phyloP scores from a whole-genome alignment of 2,329 filamentous ascomycete genomes.

The Penicillium sp. region DNA sequence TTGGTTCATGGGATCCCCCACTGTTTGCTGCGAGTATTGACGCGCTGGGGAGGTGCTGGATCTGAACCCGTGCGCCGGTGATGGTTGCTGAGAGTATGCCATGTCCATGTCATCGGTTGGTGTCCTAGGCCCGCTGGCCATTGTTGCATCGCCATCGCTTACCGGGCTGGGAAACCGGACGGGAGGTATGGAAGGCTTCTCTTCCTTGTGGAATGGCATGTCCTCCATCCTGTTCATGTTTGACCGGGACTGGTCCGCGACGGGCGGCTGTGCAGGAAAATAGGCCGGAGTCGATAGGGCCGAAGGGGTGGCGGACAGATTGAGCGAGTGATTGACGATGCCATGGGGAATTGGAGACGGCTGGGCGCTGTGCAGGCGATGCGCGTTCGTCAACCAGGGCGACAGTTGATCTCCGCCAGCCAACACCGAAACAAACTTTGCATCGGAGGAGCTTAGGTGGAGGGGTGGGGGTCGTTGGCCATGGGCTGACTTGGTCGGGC shows the following conservation, averaged over 20 bases:
- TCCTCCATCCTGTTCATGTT: neutral
- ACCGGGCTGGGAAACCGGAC: constrained; percentile 39
- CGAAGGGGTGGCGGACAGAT: constrained; percentile 27
- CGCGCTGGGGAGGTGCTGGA: neutral
- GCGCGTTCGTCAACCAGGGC: constrained; percentile 20
- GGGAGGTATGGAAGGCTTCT: neutral
- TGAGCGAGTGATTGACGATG: constrained; percentile 29
- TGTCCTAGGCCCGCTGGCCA: constrained; percentile 5
- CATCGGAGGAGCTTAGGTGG: neutral
- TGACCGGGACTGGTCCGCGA: neutral
- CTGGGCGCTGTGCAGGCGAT: constrained; percentile 14
- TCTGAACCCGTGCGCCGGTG: constrained; percentile 1
- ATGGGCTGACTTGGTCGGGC: neutral
- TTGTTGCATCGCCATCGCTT: constrained; percentile 28
- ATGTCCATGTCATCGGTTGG: constrained; percentile 18
- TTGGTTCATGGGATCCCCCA: neutral
- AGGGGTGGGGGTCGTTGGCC: neutral
- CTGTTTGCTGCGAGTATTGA: neutral
- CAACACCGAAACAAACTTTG: neutral
- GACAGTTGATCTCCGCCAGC: constrained; percentile 15
- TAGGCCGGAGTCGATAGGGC: constrained; percentile 30
- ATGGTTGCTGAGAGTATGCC: constrained; percentile 7
- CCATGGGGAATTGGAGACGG: constrained; percentile 29
- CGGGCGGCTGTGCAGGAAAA: constrained; percentile 16
- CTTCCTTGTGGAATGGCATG: neutral